Evolutionary conservation across 768 basidiomycete species (phyloP).

Genomic region (Mycena chlorophos): DNA sequence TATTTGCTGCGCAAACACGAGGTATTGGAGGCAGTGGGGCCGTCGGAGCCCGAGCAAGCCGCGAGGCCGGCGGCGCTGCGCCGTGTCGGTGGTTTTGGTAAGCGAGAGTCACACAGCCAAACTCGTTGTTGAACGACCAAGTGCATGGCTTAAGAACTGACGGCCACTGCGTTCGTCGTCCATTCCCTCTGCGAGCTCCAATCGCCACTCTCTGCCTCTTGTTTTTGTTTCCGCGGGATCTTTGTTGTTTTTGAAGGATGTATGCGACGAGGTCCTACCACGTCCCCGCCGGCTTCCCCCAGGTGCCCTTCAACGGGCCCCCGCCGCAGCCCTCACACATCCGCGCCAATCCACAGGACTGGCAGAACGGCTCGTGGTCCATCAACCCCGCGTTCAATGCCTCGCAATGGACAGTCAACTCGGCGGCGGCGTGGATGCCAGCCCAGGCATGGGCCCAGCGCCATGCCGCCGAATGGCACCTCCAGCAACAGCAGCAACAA

Average conservation of each 20-base stretch:
- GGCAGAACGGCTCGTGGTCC: slow-evolving; percentile 20
- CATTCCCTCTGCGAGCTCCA: too few species aligned
- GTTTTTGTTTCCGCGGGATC: background rate
- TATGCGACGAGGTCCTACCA: background rate
- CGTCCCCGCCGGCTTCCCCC: slow-evolving; percentile 17
- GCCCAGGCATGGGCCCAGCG: slow-evolving; percentile 42
- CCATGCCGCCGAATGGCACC: slow-evolving; percentile 25
- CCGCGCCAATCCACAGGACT: slow-evolving; percentile 18
- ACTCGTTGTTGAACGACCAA: too few species aligned
- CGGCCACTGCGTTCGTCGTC: too few species aligned
- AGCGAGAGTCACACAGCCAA: too few species aligned
- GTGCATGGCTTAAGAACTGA: too few species aligned
- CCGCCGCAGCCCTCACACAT: slow-evolving; percentile 19
- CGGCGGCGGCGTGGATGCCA: slow-evolving; percentile 38
- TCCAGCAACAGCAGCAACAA: slow-evolving; percentile 29
- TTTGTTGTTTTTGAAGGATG: background rate
- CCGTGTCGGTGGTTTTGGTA: too few species aligned
- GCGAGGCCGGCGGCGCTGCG: too few species aligned
- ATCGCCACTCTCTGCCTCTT: too few species aligned
- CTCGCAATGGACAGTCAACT: slow-evolving; percentile 28
- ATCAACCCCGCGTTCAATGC: slow-evolving; percentile 43
- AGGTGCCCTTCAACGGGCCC: slow-evolving; percentile 19
- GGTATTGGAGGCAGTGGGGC: too few species aligned
- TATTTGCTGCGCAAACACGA: too few species aligned
- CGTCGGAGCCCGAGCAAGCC: too few species aligned